A percentile compares a stretch with the other conserved stretches of the same genome.
Conservation (phyloP, 345 rosid genomes). For the Eucalyptus caleyi region DNA sequence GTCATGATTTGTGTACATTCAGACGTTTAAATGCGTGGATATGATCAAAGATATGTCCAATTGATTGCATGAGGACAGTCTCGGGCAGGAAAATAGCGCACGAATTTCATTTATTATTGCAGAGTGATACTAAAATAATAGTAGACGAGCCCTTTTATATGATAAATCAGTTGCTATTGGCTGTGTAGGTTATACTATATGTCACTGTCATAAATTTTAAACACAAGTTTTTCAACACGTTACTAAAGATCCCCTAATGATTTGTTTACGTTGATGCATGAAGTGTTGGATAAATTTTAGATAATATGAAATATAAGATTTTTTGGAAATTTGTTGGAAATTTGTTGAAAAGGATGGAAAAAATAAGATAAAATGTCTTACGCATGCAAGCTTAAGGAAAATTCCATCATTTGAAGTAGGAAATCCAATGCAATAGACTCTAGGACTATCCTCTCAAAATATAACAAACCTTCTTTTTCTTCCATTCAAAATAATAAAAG, state of each 20-base stretch:
- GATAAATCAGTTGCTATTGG: not conserved
- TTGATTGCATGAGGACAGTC: not conserved
- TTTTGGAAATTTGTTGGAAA: too few relatives aligned
- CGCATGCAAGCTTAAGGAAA: too few relatives aligned
- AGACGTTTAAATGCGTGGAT: not conserved
- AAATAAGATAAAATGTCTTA: too few relatives aligned
- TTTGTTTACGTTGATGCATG: too few relatives aligned
- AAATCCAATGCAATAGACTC: too few relatives aligned
- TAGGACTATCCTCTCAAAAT: too few relatives aligned
- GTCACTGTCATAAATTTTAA: not conserved
- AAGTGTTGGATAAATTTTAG: too few relatives aligned
- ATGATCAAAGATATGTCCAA: not conserved
- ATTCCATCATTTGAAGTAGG: too few relatives aligned
- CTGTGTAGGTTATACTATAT: not conserved
- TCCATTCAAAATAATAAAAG: too few relatives aligned
- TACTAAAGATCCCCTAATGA: not conserved
- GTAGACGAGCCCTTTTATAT: not conserved
- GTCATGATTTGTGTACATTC: not conserved
- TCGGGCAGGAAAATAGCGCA: not conserved
- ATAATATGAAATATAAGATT: too few relatives aligned
- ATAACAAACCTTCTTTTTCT: too few relatives aligned
- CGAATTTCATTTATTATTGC: not conserved
- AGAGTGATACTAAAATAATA: not conserved
- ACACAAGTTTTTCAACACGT: not conserved
- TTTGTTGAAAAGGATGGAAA: too few relatives aligned